A percentile compares a stretch with the other conserved stretches of the same genome.
These are phyloP conservation scores for Boletus bicolor DNA, from an alignment of 768 basidiomycete species.

Conservation along the genomic window DNA sequence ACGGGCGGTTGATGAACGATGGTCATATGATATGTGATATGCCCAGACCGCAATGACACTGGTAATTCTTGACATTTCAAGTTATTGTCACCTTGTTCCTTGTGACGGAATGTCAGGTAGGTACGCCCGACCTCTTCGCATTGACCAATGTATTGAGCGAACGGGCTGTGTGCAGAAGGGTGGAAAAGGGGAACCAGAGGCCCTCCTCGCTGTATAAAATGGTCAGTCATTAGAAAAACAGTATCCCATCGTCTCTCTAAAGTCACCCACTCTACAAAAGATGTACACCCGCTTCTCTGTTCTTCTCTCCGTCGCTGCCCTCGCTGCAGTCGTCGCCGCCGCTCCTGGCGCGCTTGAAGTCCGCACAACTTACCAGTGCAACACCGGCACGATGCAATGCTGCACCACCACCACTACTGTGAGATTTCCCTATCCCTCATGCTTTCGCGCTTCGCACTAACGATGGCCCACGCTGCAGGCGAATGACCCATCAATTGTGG, in stretches of 20 bases:
- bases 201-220: conserved; percentile 8
- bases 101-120: background rate
- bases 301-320: conserved; percentile 11
- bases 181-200: background rate
- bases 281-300: conserved; percentile 9
- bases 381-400: conserved; percentile 7
- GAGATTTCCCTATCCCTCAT: background rate
- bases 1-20: no score
- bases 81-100: background rate
- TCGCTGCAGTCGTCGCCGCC: conserved; percentile 1
- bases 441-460: background rate
- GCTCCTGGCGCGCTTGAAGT: background rate
- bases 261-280: background rate
- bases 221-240: background rate
- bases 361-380: background rate
- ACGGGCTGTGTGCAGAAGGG: background rate
- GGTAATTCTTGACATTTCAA: background rate
- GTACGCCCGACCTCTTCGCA: background rate
- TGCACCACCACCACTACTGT: conserved; percentile 4
- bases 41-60: background rate
- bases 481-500: background rate
- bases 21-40: no score
- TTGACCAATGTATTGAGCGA: background rate
- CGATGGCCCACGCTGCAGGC: background rate
- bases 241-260: background rate